Percentiles rank a stretch among this genome's conserved stretches.
Conservation (phyloP, 306 rosid species). For the Malus orientalis region DNA sequence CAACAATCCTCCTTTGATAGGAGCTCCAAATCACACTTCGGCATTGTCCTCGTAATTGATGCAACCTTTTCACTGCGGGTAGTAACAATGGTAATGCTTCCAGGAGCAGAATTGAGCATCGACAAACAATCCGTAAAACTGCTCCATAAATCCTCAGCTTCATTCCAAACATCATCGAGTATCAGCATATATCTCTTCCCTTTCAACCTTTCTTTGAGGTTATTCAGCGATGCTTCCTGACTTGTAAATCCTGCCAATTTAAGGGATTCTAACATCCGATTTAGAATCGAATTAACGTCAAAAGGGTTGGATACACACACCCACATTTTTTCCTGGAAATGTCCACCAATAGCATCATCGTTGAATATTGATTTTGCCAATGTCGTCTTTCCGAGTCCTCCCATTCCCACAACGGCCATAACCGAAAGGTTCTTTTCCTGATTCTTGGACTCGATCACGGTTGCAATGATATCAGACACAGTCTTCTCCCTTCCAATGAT, state of each 20-base stretch:
- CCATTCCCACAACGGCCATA: slow-evolving; percentile 10
- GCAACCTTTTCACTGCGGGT: background rate
- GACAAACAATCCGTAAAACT: background rate
- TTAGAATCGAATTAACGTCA: background rate
- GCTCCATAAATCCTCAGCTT: background rate
- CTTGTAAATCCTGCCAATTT: too few relatives aligned
- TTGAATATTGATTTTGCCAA: background rate
- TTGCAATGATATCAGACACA: too few relatives aligned
- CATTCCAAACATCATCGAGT: slow-evolving; percentile 24
- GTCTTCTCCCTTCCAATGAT: too few relatives aligned
- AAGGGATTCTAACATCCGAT: background rate
- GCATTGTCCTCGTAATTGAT: too few relatives aligned
- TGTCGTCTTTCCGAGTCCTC: slow-evolving; percentile 16
- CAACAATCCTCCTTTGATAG: too few relatives aligned
- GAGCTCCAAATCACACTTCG: background rate
- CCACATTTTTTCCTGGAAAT: slow-evolving; percentile 4
- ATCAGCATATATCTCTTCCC: slow-evolving; percentile 8
- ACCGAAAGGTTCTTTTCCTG: background rate
- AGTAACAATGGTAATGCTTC: background rate
- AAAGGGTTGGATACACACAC: slow-evolving; percentile 15
- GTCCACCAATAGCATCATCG: background rate
- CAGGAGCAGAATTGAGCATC: background rate
- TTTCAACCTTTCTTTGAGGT: background rate
- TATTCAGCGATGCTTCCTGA: background rate
- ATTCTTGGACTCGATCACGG: background rate